phyloP scores from a whole-genome alignment of 2,329 filamentous ascomycete genomes.

The Pseudopyricularia javanii region DNA sequence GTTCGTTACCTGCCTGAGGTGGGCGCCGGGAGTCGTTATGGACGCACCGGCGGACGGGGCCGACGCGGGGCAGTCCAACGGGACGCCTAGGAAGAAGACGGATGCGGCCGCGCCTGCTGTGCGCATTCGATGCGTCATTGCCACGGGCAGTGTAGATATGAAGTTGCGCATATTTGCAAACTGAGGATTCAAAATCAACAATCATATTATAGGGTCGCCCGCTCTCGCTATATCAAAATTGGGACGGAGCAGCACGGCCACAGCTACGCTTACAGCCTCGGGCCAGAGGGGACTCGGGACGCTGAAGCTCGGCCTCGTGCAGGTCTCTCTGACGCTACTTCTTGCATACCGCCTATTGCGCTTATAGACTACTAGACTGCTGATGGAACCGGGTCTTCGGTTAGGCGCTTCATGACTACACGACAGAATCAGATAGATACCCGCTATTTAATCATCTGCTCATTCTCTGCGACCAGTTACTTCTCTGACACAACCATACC shows the following conservation, averaged over 20 bases:
- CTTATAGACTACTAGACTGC: neutral
- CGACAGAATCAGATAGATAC: constrained; percentile 14
- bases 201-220: neutral
- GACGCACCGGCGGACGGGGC: constrained; percentile 30
- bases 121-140: constrained; percentile 72
- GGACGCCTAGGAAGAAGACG: constrained; percentile 36
- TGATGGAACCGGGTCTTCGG: neutral
- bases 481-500: too few species aligned
- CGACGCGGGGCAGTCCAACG: constrained; percentile 8
- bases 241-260: too few species aligned
- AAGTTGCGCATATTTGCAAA: constrained; percentile 69
- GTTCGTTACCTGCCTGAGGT: constrained; percentile 77
- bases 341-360: neutral
- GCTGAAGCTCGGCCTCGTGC: neutral
- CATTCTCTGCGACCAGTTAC: too few species aligned
- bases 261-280: neutral
- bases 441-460: constrained; percentile 10
- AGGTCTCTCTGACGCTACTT: neutral
- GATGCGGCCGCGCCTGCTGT: constrained; percentile 32
- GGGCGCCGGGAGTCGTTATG: constrained; percentile 68
- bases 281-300: neutral
- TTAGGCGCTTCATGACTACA: constrained; percentile 4
- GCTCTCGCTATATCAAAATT: too few species aligned
- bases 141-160: constrained; percentile 74
- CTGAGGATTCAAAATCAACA: constrained; percentile 14